Percentiles rank a stretch among this genome's conserved stretches.
Evolutionary conservation across 257 asterid genomes (phyloP).

Genomic region (Haberlea rhodopensis): DNA sequence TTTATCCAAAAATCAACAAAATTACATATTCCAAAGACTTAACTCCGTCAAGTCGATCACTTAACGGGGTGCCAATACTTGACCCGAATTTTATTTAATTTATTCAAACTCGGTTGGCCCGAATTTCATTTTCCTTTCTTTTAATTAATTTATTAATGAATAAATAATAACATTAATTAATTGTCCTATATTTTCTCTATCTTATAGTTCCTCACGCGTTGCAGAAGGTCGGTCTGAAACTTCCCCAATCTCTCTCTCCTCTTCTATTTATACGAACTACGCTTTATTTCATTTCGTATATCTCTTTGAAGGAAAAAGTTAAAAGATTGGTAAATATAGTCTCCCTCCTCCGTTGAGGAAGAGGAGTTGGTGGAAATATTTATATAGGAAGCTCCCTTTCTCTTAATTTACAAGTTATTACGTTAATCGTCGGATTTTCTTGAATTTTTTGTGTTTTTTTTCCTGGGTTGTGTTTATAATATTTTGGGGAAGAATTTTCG

Average conservation of each 20-base stretch:
- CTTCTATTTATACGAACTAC: conserved; percentile 25
- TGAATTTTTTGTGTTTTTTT: background rate
- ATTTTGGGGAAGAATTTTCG: background rate
- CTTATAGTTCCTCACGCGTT: conserved; percentile 35
- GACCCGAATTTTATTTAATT: conserved; percentile 26
- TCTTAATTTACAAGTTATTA: too few species aligned
- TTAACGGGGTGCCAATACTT: conserved; percentile 11
- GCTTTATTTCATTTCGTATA: background rate
- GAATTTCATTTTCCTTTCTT: background rate
- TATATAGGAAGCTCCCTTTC: background rate
- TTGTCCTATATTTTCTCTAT: conserved; percentile 15
- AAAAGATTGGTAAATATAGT: conserved; percentile 14
- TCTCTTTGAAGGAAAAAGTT: background rate
- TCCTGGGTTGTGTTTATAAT: conserved; percentile 11
- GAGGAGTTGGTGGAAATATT: conserved; percentile 30
- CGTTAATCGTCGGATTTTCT: background rate
- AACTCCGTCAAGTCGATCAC: conserved; percentile 20
- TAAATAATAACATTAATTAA: background rate
- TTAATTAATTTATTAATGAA: too few species aligned
- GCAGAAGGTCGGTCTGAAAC: conserved; percentile 31
- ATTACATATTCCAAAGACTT: conserved; percentile 23
- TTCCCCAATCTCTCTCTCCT: conserved; percentile 19
- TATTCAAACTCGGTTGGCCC: conserved; percentile 37
- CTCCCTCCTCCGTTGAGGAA: conserved; percentile 31
- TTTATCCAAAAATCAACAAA: background rate